A percentile compares a stretch with the other conserved stretches of the same genome.
phyloP scores from a whole-genome alignment of 169 alveolate species.

The Toxoplasma gondii region DNA sequence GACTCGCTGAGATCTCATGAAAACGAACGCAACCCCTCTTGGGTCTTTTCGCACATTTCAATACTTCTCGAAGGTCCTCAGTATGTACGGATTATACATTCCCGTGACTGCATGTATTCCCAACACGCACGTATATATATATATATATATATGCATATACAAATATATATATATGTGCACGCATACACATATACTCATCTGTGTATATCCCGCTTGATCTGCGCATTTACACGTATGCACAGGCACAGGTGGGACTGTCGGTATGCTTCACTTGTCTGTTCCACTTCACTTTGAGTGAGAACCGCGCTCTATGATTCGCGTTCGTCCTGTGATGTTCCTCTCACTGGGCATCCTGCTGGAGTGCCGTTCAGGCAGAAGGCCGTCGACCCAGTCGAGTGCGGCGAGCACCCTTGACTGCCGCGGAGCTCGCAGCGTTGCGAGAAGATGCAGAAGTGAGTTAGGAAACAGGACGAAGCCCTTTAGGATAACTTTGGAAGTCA shows the following conservation, averaged over 20 bases:
- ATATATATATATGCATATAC: neutral
- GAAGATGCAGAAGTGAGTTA: neutral
- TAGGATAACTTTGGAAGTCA: neutral
- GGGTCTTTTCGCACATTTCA: no score
- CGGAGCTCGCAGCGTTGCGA: neutral
- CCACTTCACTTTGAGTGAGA: no score
- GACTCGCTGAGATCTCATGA: no score
- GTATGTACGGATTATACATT: no score
- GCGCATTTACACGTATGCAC: no score
- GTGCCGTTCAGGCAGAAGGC: neutral
- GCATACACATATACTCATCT: neutral
- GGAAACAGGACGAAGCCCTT: neutral
- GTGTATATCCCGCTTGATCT: no score
- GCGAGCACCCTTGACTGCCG: neutral
- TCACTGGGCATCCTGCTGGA: neutral
- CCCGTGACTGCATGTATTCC: no score
- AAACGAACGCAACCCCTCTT: no score
- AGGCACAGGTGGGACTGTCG: no score
- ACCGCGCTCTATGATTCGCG: no score
- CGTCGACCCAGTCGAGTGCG: neutral
- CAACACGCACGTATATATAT: neutral
- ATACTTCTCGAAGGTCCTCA: no score
- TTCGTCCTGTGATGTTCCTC: neutral
- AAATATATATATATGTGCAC: neutral
- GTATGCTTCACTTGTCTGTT: no score